Evolutionary conservation across 1,139 yeast species (phyloP).

Genomic region (Sugiyamaella neomexicana): DNA sequence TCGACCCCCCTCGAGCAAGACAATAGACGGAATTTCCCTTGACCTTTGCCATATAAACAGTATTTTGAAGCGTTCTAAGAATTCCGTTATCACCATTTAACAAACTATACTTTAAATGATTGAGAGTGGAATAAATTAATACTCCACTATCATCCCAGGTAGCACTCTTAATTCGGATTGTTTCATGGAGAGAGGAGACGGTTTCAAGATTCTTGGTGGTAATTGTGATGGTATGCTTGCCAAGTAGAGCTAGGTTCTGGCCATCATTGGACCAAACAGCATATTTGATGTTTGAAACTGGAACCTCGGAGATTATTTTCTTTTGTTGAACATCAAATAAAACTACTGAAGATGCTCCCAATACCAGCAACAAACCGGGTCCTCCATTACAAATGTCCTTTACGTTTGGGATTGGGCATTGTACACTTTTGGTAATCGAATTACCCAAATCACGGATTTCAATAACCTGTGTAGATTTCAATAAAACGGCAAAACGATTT

Average conservation of each 20-base stretch:
- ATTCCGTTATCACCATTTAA: constrained; percentile 95
- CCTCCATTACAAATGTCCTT: constrained; percentile 75
- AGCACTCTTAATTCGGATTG: constrained; percentile 94
- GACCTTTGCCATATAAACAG: constrained; percentile 80
- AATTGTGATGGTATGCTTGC: constrained; percentile 90
- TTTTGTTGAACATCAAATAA: constrained; percentile 93
- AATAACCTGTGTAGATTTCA: constrained; percentile 61
- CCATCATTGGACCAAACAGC: constrained; percentile 89
- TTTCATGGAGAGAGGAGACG: constrained; percentile 88
- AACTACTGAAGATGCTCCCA: constrained; percentile 70
- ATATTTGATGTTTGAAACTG: constrained; percentile 74
- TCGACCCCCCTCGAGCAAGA: constrained; percentile 81
- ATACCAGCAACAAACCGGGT: constrained; percentile 80
- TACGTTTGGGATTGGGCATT: constrained; percentile 63
- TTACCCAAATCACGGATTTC: constrained; percentile 84
- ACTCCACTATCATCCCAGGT: constrained; percentile 97
- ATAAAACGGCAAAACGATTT: constrained; percentile 85
- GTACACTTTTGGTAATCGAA: constrained; percentile 75
- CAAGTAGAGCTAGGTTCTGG: constrained; percentile 79
- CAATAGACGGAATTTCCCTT: constrained; percentile 72
- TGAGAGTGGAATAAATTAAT: constrained; percentile 86
- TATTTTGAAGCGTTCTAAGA: constrained; percentile 85
- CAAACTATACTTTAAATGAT: constrained; percentile 91
- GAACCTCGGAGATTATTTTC: constrained; percentile 67
- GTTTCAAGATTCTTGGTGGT: constrained; percentile 77